phyloP scores from a whole-genome alignment of 768 basidiomycete species.

The Serpula lacrymans region DNA sequence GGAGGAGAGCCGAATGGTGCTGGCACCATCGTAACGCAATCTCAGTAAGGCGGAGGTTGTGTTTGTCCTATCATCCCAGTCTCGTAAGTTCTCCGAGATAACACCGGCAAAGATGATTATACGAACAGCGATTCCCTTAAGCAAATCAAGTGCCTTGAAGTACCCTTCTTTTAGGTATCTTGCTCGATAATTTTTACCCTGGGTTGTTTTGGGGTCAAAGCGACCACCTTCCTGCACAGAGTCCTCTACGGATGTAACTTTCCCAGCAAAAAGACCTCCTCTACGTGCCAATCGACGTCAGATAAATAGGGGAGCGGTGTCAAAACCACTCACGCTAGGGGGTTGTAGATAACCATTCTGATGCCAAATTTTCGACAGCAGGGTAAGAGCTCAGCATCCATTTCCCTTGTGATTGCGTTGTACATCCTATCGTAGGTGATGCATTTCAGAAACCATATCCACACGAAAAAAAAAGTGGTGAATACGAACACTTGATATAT shows the following conservation, averaged over 20 bases:
- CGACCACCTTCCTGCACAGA: slow-evolving; percentile 33
- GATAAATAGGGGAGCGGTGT: neutral
- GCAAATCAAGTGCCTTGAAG: slow-evolving; percentile 39
- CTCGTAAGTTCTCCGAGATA: neutral
- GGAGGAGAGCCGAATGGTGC: slow-evolving; percentile 47
- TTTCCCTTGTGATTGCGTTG: slow-evolving; percentile 46
- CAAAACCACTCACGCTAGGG: slow-evolving; percentile 45
- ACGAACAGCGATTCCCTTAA: slow-evolving; percentile 40
- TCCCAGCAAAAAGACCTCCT: slow-evolving; percentile 58
- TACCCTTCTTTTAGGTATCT: slow-evolving; percentile 42
- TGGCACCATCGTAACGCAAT: slow-evolving; percentile 61
- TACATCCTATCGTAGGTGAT: slow-evolving; percentile 31
- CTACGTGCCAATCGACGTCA: slow-evolving; percentile 14
- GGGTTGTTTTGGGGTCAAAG: slow-evolving; percentile 34
- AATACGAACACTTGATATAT: slow-evolving; percentile 52
- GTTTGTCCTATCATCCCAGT: slow-evolving; percentile 31
- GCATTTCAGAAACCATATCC: neutral
- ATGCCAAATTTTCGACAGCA: slow-evolving; percentile 57
- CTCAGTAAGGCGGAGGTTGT: slow-evolving; percentile 47
- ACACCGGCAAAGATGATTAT: neutral
- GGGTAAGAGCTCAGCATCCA: slow-evolving; percentile 49
- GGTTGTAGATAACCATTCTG: slow-evolving; percentile 55
- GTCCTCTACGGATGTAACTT: slow-evolving; percentile 36
- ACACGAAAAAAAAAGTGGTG: neutral
- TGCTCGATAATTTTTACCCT: slow-evolving; percentile 44